Base-by-base conservation (phyloP, 2,329 filamentous ascomycete genomes). In the Dactylonectria macrodidyma region DNA sequence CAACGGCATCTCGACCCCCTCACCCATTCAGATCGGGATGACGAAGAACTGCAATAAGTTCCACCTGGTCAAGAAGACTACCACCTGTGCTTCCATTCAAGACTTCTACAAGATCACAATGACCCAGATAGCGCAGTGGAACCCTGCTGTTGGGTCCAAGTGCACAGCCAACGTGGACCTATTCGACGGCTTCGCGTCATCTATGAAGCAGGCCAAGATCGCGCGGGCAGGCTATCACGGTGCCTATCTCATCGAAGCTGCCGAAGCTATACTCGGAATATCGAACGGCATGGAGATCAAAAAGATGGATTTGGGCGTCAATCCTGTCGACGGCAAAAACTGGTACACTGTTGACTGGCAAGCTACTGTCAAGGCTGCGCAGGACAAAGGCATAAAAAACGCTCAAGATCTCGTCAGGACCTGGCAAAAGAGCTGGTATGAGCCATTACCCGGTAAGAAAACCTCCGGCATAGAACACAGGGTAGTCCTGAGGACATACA, bases 1-100 rank as follows among this genome's bases (percentile, higher is more conserved):
- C 6, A 41, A 41, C 38, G 38, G 62, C 2, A 66, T 69, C 24
- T 33, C 54, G n/a, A 72, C 66, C 9, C 72, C 69, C 3, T 26
- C n/a, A 1, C 70, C 71, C 1, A 63, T 55, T 3, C 73, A 76
- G 56, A 66, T 59, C 5, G 66, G 59, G 22, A 71, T 76, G 34
- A 66, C 70, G 1, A 48, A 60, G 30, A 72, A 72, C 59, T 76
- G 71, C 50, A 62, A 76, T 22, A 63, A 62, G 38, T 76, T 76
- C 38, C 19, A 48, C 26, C 46, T 48, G 10, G 12, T 16, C 6
- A 26, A n/a, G 19, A 41, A 41, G 12, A 41, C 38, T 16, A 41
- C 11, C 12, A 73, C 33, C 51, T 65, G 38, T 14, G 10, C 38
- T 5, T 41, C 38, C 6, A 41, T 41, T n/a, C 38, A 41, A 16